These are phyloP conservation scores for Sanghuangporus weigelae DNA, from an alignment of 1,284 basidiomycete species.

Conservation along the genomic window DNA sequence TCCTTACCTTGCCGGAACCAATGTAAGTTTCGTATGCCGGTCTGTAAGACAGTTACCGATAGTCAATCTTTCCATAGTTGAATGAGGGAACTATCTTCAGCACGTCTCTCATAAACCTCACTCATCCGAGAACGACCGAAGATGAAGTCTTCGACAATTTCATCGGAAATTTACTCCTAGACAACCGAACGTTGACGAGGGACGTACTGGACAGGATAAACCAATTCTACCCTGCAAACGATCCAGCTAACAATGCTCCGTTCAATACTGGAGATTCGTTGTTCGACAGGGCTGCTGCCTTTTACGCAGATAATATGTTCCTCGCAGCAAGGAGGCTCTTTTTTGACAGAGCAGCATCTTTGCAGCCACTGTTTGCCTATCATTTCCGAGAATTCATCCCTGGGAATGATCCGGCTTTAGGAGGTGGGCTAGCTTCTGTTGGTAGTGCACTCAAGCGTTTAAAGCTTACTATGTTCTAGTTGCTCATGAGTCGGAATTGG, in stretches of 20 bases:
- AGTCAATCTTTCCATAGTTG: conserved; percentile 28
- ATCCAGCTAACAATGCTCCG: conserved; percentile 38
- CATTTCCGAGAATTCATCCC: conserved; percentile 51
- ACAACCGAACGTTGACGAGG: conserved; percentile 41
- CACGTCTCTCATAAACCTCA: conserved; percentile 30
- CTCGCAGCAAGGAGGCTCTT: conserved; percentile 43
- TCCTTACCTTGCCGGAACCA: conserved; percentile 51
- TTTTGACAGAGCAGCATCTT: conserved; percentile 38
- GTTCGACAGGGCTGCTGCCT: conserved; percentile 49
- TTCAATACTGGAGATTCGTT: conserved; percentile 56
- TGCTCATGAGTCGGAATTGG: conserved; percentile 45
- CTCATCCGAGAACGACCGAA: conserved; percentile 33
- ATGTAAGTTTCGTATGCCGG: conserved; percentile 31
- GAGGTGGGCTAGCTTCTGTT: conserved; percentile 31
- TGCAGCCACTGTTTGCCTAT: conserved; percentile 47
- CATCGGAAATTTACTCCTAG: conserved; percentile 42
- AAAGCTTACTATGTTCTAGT: conserved; percentile 29
- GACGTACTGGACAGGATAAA: conserved; percentile 35
- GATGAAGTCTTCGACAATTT: conserved; percentile 39
- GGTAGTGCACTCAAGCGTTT: too few relatives aligned
- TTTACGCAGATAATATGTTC: conserved; percentile 56
- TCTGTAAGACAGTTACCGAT: background rate
- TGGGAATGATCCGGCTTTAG: conserved; percentile 37
- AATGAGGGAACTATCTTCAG: conserved; percentile 50
- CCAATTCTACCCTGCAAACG: conserved; percentile 42